Evolutionary conservation across 1,284 basidiomycete species (phyloP), one percentile per base, ranked within the genome.

Genomic region (Psilocybe mexicana): DNA sequence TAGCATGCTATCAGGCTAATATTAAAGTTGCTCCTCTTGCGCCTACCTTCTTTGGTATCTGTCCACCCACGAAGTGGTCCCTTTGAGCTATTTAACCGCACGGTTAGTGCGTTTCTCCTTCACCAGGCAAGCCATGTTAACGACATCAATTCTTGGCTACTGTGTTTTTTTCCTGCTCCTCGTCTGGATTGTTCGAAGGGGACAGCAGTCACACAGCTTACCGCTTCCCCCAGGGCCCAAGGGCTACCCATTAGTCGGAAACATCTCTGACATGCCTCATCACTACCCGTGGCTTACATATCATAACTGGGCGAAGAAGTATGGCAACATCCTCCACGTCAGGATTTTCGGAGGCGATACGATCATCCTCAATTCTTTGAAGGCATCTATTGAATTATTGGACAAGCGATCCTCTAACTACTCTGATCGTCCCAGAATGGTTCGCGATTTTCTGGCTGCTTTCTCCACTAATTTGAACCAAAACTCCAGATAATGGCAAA

Each of bases 401-500:
- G 64, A 66, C n/a, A 65, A 60, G 43, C 59, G 67, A 18, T 70
- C 65, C 2, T 59, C 58, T 25, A 65, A 65, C 48, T 67, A 69
- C 59, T 67, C 65, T 10, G 65, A 64, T 54, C 59, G 69, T 54
- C 69, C 54, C 2, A 56, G 59, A 58, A 63, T 65, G 60, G 56
- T 62, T 26, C 35, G 24, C 11, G 30, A 38, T 46, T 42, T 10
- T 30, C 12, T 3, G 40, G 11, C 36, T 44, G 7, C 36, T n/a
- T 58, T 0, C 28, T 18, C 40, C 30, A 25, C 30, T 2, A 59
- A 59, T 53, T 49, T 43, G 23, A 36, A 44, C 18, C 5, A 2
- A 23, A 50, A 51, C 18, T 46, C 11, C 44, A 69, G 67, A 54
- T 68, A 14, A 69, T 71, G 67, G 65, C 65, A 28, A 67, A 67